These are phyloP conservation scores for Fusarium armeniacum DNA, from an alignment of 2,329 filamentous ascomycete genomes.

Conservation along the genomic window DNA sequence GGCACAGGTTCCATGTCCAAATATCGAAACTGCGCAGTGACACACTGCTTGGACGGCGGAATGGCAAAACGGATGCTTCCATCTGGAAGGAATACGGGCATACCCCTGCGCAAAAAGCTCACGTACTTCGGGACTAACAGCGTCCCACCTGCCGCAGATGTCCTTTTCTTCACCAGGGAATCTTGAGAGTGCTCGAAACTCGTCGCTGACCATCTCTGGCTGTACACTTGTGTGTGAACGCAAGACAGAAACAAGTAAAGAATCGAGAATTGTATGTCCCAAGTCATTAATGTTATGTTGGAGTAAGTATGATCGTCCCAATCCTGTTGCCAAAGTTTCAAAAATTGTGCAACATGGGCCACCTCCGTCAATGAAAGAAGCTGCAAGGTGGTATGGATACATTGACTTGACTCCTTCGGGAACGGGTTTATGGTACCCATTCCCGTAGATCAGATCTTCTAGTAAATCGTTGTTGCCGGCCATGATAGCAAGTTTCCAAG, in stretches of 20 bases:
- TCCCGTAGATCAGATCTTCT: accelerated
- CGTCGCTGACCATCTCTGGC: background rate
- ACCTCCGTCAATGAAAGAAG: slow-evolving; percentile 16
- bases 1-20: background rate
- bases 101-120: slow-evolving; percentile 15
- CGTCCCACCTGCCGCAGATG: slow-evolving; percentile 35
- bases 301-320: background rate
- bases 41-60: slow-evolving; percentile 23
- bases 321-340: accelerated
- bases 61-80: slow-evolving; percentile 36
- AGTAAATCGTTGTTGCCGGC: slow-evolving; percentile 5
- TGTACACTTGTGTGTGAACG: slow-evolving; percentile 18
- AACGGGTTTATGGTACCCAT: too few species aligned
- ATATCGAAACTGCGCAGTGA: background rate
- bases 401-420: background rate
- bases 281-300: slow-evolving; percentile 8
- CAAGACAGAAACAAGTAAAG: background rate
- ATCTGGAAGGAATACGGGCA: slow-evolving; percentile 13
- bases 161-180: slow-evolving; percentile 35
- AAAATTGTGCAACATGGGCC: background rate
- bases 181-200: background rate
- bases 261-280: slow-evolving; percentile 26
- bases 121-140: background rate
- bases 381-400: slow-evolving; percentile 23
- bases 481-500: slow-evolving; percentile 32